Evolutionary conservation across 345 rosid species (phyloP).

Genomic region (Gossypium sturtianum): DNA sequence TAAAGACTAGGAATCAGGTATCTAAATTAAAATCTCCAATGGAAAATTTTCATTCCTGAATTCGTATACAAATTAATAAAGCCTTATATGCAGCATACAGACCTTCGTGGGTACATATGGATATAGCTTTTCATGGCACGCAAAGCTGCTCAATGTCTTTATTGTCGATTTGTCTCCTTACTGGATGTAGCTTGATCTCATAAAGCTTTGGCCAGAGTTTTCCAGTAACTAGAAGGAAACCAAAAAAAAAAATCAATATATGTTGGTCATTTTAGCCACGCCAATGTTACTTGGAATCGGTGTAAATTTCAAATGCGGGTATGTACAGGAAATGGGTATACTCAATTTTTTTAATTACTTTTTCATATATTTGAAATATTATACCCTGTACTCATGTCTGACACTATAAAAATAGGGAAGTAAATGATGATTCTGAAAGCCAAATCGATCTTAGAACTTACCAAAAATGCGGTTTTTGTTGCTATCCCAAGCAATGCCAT

Average conservation of each 20-base stretch:
- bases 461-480: slow-evolving; percentile 60
- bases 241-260: background rate
- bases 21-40: background rate
- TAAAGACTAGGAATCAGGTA: background rate
- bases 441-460: slow-evolving; percentile 23
- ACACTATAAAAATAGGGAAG: background rate
- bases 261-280: background rate
- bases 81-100: background rate
- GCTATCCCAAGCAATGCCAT: slow-evolving; percentile 94
- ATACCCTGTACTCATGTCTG: background rate
- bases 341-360: no score
- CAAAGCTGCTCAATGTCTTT: slow-evolving; percentile 43
- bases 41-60: background rate
- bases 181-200: slow-evolving; percentile 56
- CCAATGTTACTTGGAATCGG: background rate
- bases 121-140: slow-evolving; percentile 19
- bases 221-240: slow-evolving; percentile 61
- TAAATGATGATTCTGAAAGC: background rate
- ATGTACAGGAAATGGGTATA: background rate
- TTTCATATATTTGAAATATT: background rate
- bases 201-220: slow-evolving; percentile 84
- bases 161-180: slow-evolving; percentile 15
- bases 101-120: background rate
- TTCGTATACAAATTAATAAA: background rate
- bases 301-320: background rate